phyloP scores from a whole-genome alignment of 257 asterid genomes.

The Ballota nigra region DNA sequence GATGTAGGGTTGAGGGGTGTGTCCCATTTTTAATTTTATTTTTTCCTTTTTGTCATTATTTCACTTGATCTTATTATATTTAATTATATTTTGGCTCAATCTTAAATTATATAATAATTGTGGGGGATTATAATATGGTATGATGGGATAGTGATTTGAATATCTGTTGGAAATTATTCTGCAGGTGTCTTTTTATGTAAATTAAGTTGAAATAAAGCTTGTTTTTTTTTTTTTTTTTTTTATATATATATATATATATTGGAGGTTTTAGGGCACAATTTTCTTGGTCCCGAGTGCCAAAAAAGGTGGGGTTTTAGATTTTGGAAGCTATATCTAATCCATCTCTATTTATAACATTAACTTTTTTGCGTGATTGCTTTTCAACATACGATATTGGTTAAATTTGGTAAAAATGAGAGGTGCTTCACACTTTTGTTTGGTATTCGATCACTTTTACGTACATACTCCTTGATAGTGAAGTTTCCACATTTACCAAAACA shows the following conservation, averaged over 20 bases:
- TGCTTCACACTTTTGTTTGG: not conserved
- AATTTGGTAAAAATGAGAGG: not conserved
- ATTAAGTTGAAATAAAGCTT: constrained; percentile 18
- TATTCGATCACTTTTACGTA: no score
- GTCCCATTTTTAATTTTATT: constrained; percentile 19
- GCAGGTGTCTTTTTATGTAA: constrained; percentile 13
- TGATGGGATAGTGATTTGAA: constrained; percentile 25
- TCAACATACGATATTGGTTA: constrained; percentile 3
- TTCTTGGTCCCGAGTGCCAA: constrained; percentile 17
- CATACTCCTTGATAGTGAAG: no score
- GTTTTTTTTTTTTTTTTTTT: not conserved
- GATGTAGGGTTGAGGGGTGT: constrained; percentile 24
- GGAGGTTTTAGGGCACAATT: not conserved
- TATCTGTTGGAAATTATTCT: constrained; percentile 29
- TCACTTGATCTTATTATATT: constrained; percentile 15
- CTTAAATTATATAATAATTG: constrained; percentile 19
- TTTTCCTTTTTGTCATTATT: constrained; percentile 23
- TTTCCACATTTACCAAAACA: no score
- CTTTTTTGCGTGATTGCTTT: not conserved
- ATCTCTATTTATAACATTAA: not conserved
- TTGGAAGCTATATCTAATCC: not conserved
- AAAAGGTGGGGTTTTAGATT: constrained; percentile 5
- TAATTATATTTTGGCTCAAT: not conserved
- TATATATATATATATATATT: no score
- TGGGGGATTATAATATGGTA: constrained; percentile 25